Conservation (phyloP, 345 rosid genomes). For the Eucalyptus viminalis region DNA sequence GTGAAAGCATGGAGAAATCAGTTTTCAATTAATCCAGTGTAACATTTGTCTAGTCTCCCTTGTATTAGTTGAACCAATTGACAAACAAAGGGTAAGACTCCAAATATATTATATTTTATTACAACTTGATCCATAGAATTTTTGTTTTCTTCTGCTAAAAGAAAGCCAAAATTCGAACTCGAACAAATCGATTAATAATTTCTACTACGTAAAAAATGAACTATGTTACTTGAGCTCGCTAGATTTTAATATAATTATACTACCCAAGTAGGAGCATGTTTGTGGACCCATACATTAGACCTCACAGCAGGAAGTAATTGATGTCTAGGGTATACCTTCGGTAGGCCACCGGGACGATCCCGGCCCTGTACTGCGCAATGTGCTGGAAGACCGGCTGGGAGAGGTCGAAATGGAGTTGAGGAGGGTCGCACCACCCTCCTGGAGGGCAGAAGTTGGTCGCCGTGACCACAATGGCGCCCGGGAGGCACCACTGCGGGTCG, state of each 20-base stretch:
- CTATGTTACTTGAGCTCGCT: not conserved
- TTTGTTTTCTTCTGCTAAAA: not conserved
- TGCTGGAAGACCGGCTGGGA: constrained; percentile 67
- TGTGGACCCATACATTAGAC: not conserved
- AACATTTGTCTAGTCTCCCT: not conserved
- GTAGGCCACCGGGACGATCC: constrained; percentile 61
- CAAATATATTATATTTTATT: not conserved
- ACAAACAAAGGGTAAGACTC: not conserved
- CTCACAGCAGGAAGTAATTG: not conserved
- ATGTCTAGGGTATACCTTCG: constrained; percentile 26
- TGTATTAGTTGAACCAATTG: not conserved
- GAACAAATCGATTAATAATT: not conserved
- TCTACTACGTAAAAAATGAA: not conserved
- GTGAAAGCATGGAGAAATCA: not conserved
- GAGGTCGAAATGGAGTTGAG: constrained; percentile 65
- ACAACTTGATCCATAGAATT: not conserved
- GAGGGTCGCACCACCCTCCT: constrained; percentile 85
- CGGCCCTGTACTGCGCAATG: constrained; percentile 60
- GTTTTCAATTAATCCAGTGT: not conserved
- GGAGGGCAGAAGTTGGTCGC: constrained; percentile 87
- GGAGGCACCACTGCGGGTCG: constrained; percentile 70
- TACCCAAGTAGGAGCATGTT: not conserved
- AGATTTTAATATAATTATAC: not conserved
- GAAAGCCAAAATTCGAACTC: not conserved
- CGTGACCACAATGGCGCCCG: constrained; percentile 55